Evolutionary conservation across 352 stramenopile genomes (phyloP), one percentile per base, ranked within the genome.

Genomic region (Phytophthora podocarpi): DNA sequence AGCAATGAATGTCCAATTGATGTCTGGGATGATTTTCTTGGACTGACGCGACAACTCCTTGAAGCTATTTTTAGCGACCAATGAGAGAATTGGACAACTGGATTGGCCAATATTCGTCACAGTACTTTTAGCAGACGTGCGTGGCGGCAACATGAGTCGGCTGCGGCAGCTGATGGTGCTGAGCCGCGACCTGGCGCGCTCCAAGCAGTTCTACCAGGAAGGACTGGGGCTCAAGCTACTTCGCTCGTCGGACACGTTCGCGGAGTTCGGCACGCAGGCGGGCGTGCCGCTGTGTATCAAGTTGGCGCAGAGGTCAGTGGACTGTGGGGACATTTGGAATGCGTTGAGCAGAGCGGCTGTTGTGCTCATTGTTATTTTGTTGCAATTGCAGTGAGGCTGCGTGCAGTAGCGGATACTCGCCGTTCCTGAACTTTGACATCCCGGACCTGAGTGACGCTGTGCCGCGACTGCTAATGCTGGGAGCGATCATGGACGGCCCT

Each of bases 381-480:
- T 52, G 5, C 7, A 9, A 51, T 56, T 63, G 20, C 47, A 82
- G 88, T 64, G 82, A 96, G 59, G 81, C 90, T 47, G 83, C 85
- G 50, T 91, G 90, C 67, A 85, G 85, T 69, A 78, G 86, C 21
- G 89, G 86, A 10, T 97, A 97, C 62, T 96, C 87, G 39, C 90
- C 89, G 40, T 93, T 97, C 54, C 67, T 97, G n/a, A 96, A 93
- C 59, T 97, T 97, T 47, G 89, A 97, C 62, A 93, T 97, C 35
- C 67, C 80, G 32, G 88, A 97, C 59, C 79, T 97, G 55, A 89
- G 91, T 62, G 84, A 94, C 24, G 89, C 87, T 10, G 80, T 97
- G 55, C 87, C 88, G 48, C 73, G 87, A 54, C 68, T 96, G 47
- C 71, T 97, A 21, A 90, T 88, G 73, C 70, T 97, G 27, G 90